Conservation (phyloP, 108 stramenopile genomes). For the Nitzschia inconspicua region DNA sequence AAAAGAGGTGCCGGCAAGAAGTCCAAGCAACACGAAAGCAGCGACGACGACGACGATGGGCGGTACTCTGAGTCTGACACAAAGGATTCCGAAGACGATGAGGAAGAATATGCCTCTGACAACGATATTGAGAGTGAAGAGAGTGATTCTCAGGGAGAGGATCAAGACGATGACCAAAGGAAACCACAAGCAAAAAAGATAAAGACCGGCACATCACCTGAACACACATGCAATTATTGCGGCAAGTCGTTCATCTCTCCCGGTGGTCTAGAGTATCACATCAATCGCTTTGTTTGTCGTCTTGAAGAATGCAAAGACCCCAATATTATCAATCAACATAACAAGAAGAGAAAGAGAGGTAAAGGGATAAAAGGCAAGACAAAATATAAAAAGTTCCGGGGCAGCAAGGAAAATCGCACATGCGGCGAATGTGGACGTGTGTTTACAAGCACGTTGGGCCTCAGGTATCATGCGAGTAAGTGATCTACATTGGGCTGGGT, state of each 20-base stretch:
- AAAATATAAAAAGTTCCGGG: constrained; percentile 29
- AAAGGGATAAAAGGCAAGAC: not conserved
- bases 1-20: not conserved
- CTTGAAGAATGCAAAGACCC: not conserved
- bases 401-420: constrained; percentile 30
- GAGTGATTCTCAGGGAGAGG: not conserved
- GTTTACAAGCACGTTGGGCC: constrained; percentile 41
- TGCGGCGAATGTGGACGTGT: constrained; percentile 50
- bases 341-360: not conserved
- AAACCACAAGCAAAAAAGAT: not conserved
- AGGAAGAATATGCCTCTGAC: not conserved
- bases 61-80: not conserved
- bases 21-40: not conserved
- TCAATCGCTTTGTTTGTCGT: not conserved
- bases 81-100: not conserved
- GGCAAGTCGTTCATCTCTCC: constrained; percentile 25
- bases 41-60: not conserved
- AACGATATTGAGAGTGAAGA: not conserved
- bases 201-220: too few species aligned
- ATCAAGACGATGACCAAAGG: not conserved
- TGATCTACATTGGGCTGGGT: not conserved
- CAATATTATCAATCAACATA: not conserved
- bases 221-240: too few species aligned
- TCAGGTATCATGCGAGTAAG: constrained; percentile 42
- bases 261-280: constrained; percentile 41